Base-by-base conservation (phyloP, 192 early-diverging fungal genomes). In the Spizellomyces sp. region DNA sequence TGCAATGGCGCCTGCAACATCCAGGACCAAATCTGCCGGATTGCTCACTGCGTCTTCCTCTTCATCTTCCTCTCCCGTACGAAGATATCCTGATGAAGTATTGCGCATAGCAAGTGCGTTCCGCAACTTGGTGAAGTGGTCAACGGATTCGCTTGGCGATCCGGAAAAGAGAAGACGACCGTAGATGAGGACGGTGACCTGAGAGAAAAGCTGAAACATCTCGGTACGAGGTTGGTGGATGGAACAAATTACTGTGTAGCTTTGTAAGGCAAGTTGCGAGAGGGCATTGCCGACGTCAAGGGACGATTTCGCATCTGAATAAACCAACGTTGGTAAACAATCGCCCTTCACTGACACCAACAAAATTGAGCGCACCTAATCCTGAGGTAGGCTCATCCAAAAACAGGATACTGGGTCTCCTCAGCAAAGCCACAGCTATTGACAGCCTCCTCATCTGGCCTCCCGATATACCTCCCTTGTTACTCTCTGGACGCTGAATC, bases 161-260 rank as follows among this genome's bases (percentile, higher is more conserved):
- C 64, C 64, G 41, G 71, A 19, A 55, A 67, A 75, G 14, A 75
- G 27, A 27, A 68, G 17, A 6, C 73, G 58, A 5, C 73, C 73
- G 36, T 69, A 60, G 5, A 62, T 66, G 10, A 96, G 81, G 6
- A 96, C 81, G 52, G 92, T 64, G 8, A 96, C 71, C 17, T 93
- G 83, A 75, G 93, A 91, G 75, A 96, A 95, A 69, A 90, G 86
- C 56, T 89, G 86, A 75, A 94, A 94, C 59, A 94, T 81, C 67
- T 91, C 81, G 12, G 92, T 81, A 4, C 89, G 91, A 46, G 94
- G 94, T 77, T 93, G 92, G 77, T 96, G 94, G 45, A 75, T 75
- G 0, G 66, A 68, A 59, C 65, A 67, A 66, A 93, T 77, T 87
- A 95, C 67, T 88, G 83, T 66, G 90, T 89, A 56, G 89, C 87